Percentiles rank a stretch among this genome's conserved stretches.
phyloP scores from a whole-genome alignment of 2,329 filamentous ascomycete genomes.

The Apiospora marii region DNA sequence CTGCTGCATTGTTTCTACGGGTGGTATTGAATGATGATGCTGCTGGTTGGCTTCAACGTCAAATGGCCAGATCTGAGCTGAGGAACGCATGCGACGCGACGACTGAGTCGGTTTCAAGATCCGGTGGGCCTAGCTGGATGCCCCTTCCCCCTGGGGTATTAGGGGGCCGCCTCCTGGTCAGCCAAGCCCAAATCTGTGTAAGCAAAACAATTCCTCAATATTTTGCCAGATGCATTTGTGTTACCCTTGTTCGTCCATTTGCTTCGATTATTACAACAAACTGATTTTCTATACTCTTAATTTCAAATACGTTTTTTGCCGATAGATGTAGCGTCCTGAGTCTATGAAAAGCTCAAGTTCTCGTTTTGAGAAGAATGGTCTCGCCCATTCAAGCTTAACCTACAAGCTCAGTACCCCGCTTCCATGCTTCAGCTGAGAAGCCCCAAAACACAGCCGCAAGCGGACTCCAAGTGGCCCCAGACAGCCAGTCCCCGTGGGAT shows the following conservation, averaged over 20 bases:
- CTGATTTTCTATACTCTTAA: too few species aligned
- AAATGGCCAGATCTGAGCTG: neutral
- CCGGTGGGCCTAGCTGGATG: neutral
- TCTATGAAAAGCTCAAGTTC: neutral
- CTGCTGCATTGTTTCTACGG: slow-evolving; percentile 1
- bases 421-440: neutral
- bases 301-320: too few species aligned
- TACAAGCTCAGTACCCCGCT: neutral
- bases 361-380: neutral
- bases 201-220: neutral
- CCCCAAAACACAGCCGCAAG: neutral
- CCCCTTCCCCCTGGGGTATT: neutral
- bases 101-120: slow-evolving; percentile 1
- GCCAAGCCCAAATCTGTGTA: neutral
- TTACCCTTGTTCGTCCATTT: too few species aligned
- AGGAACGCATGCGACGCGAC: slow-evolving; percentile 1
- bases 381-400: too few species aligned
- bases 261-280: too few species aligned
- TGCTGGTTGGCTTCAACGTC: neutral
- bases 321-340: too few species aligned
- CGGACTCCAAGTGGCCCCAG: neutral
- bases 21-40: neutral
- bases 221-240: neutral
- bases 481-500: neutral
- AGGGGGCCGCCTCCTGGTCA: neutral